Evolutionary conservation across 2,329 filamentous ascomycete genomes (phyloP), one percentile per base, ranked within the genome.

Genomic region (Arthrobotrys megalospora): DNA sequence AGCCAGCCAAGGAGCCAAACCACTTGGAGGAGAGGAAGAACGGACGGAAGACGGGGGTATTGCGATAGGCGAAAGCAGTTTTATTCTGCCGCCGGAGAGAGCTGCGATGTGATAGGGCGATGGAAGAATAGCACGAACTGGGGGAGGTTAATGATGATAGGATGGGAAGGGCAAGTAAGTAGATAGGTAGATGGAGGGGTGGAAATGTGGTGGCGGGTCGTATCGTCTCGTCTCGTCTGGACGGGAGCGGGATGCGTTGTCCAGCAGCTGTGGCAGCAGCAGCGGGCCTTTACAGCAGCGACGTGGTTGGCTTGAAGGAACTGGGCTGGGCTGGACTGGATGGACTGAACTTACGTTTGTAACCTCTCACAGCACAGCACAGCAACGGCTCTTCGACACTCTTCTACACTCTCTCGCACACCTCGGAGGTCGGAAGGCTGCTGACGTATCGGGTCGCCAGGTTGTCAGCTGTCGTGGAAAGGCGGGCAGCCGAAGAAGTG

Each of bases 241-340:
- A 38, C 28, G 71, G 71, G 72, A 70, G 64, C 60, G 73, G 66
- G 73, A 71, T 77, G 73, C 66, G 73, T 77, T 77, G 73, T 66
- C 67, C 71, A 69, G 53, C 71, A 53, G 62, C 62, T 32, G 48
- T 19, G 12, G 6, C 16, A 52, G 48, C 48, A 52, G 21, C 48
- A 60, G 43, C 55, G 71, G 71, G 71, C 32, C 65, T 76, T 47
- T 50, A 65, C 71, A 76, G 71, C 63, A 53, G 63, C 71, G 58
- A 69, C 64, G 71, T 76, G 71, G 64, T 76, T 64, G 64, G 58
- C 64, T 53, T 60, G 62, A 69, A 47, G 55, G 28, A 38, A 43
- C 36, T n/a, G n/a, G n/a, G n/a, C n/a, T n/a, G n/a, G n/a, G n/a
- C n/a, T n/a, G n/a, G n/a, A n/a, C n/a, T n/a, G n/a, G n/a, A n/a